Evolutionary conservation across 1,139 yeast genomes (phyloP), one percentile per base, ranked within the genome.

Genomic region (Pichia sorboxylosa): DNA sequence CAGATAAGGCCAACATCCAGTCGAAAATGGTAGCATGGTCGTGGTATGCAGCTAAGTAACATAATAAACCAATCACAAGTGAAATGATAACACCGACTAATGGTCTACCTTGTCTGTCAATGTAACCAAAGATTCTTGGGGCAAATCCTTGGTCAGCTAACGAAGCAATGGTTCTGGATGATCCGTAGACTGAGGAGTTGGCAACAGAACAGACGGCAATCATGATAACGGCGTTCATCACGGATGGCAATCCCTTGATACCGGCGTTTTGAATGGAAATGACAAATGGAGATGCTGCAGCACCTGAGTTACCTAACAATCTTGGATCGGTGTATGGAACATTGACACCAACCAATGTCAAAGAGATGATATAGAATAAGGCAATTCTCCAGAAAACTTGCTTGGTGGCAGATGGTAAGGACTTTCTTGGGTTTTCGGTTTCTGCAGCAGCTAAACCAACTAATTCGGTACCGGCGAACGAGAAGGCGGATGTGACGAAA

Each of bases 371-470:
- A 65, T 82, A 87, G 53, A 87, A 81, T 36, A 84, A 60, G 42
- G 82, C 56, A 45, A 87, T 83, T 58, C 96, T 72, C 61, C 73
- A 69, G 44, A 84, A 71, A 23, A 84, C 93, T 51, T 81, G 80
- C 47, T 77, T 72, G 48, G 83, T 81, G 20, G 95, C 95, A 38
- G 69, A 67, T 37, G 95, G 95, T 33, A 87, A 82, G 11, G 92
- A 67, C 44, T 70, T 73, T 52, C 81, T 66, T 36, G 96, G 95
- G 56, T 82, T 80, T 32, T 70, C 66, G 31, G 90, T 70, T 59
- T 87, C 96, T 52, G 94, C 94, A 14, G 93, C 90, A 5, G 94
- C 73, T 36, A 87, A 70, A 46, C 94, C 95, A 20, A 82, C 80
- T 44, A 82, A 67, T 57, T 87, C 96, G 40, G 69, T 64, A 52